Evolutionary conservation across 176 grass and related monocot genomes (phyloP), one percentile per base, ranked within the genome.

Genomic region (Lolium rigidum): DNA sequence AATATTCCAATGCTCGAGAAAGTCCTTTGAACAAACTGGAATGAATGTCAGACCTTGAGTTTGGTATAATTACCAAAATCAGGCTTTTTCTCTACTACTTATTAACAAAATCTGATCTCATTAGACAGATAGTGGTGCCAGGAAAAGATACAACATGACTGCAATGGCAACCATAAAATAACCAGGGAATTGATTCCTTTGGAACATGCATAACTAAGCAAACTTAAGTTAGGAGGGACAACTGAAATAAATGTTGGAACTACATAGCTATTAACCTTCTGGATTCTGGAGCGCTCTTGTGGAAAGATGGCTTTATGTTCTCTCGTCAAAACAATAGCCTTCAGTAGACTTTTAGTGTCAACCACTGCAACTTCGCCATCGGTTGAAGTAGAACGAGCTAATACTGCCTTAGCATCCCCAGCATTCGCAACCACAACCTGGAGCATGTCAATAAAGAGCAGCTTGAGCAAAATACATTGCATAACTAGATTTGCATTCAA

Each of bases 261-360:
- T 13, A 88, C 49, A 51, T 62, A 86, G 35, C n/a, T 85, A 70
- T 64, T 75, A 49, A 98, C 95, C 87, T 95, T 95, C 77, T 98
- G 91, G 37, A 95, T 98, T 76, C 95, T 84, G 10, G 60, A 71
- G 48, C 93, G 93, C 76, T 98, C 95, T 87, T 94, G 91, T 56
- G 93, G 91, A 95, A 90, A 98, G 74, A 98, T 98, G n/a, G 93
- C 95, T 85, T 98, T 98, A 82, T 98, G 93, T 74, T 98, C 95
- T 93, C 95, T 98, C 48, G 91, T 98, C 90, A 98, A 89, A 78
- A 98, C 93, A 88, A 98, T 98, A 77, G 95, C 89, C 80, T 95
- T 98, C 39, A 95, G 65, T 60, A 49, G 51, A 78, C 39, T 79
- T 88, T 88, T 84, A 0, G 46, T 51, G 35, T 76, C 68, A 59